Evolutionary conservation across 2,329 filamentous ascomycete genomes (phyloP).

Genomic region (Cyphellophora europaea): DNA sequence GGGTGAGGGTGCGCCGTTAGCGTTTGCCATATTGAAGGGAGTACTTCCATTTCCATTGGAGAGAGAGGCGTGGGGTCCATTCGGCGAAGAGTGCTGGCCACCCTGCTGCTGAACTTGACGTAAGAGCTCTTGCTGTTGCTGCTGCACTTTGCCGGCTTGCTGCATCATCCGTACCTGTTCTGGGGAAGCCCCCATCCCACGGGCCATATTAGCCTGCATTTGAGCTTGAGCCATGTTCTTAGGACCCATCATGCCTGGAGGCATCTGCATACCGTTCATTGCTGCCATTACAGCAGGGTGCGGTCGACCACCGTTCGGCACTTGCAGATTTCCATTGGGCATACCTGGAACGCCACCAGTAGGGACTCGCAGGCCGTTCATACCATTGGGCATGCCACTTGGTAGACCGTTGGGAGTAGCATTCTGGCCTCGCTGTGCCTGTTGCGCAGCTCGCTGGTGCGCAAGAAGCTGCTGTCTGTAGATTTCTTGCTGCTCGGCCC

Average conservation of each 20-base stretch:
- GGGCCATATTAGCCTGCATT: slow-evolving; percentile 51
- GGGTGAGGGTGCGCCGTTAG: slow-evolving; percentile 33
- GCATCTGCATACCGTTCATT: slow-evolving; percentile 35
- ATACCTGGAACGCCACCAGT: slow-evolving; percentile 19
- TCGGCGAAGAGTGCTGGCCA: slow-evolving; percentile 36
- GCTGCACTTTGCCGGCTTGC: slow-evolving; percentile 38
- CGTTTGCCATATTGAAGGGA: slow-evolving; percentile 34
- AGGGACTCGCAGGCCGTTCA: slow-evolving; percentile 17
- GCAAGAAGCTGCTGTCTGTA: slow-evolving; percentile 56
- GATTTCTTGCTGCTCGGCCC: slow-evolving; percentile 46
- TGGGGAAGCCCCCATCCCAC: slow-evolving; percentile 29
- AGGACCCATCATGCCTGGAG: slow-evolving; percentile 41
- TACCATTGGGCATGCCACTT: slow-evolving; percentile 31
- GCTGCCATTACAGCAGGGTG: slow-evolving; percentile 32
- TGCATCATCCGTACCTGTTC: slow-evolving; percentile 39
- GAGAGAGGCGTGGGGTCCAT: slow-evolving; percentile 27
- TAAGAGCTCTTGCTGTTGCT: slow-evolving; percentile 25
- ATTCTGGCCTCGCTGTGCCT: slow-evolving; percentile 35
- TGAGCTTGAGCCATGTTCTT: slow-evolving; percentile 58
- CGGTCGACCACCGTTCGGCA: slow-evolving; percentile 24
- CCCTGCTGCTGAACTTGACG: slow-evolving; percentile 31
- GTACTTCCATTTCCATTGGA: slow-evolving; percentile 33
- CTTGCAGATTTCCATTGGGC: slow-evolving; percentile 26
- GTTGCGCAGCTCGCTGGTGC: slow-evolving; percentile 41
- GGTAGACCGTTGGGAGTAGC: slow-evolving; percentile 35